Evolutionary conservation across 495 filamentous ascomycete genomes (phyloP), one percentile per base, ranked within the genome.

Genomic region (Daldinia loculata): DNA sequence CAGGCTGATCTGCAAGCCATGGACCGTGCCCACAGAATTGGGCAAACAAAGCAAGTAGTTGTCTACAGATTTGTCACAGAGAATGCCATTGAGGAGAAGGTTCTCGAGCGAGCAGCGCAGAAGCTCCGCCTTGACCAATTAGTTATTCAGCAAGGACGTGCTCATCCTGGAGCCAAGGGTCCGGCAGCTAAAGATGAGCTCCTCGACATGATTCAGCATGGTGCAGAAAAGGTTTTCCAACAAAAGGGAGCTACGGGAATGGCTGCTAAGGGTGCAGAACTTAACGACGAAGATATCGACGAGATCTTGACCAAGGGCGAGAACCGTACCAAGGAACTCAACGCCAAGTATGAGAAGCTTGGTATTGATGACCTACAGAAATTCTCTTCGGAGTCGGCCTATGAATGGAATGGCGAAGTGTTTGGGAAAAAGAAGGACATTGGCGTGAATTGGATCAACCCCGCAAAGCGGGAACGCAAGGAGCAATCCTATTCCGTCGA

Each of bases 131-230:
- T 99, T 48, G 96, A 99, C 75, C 95, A 98, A 80, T 87, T 99
- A n/a, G 96, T 99, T 62, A 99, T 99, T 74, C 96, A 99, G 71
- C 96, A 99, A 84, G 96, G 96, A 24, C 94, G 96, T 71, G 92
- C 96, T 39, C 95, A 98, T 79, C 93, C 93, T 62, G 92, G 92
- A 32, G 90, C 90, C 1, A 96, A 96, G 82, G 91, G 91, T 30
- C 86, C 87, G 2, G 91, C 95, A 7, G 96, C 92, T 51, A 99
- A 99, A 77, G 96, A 98, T 61, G 96, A 99, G 70, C 84, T 99
- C 30, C 86, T 99, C 11, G 92, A 87, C 60, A 98, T 99, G 96
- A 99, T 99, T 72, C 96, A 99, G 77, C 95, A 98, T 70, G 96
- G 96, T 53, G 96, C 95, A n/a, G 93, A 93, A 70, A 92, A 92